Evolutionary conservation across 176 grass and related monocot species (phyloP).

Genomic region (Bonia amplexicaulis): DNA sequence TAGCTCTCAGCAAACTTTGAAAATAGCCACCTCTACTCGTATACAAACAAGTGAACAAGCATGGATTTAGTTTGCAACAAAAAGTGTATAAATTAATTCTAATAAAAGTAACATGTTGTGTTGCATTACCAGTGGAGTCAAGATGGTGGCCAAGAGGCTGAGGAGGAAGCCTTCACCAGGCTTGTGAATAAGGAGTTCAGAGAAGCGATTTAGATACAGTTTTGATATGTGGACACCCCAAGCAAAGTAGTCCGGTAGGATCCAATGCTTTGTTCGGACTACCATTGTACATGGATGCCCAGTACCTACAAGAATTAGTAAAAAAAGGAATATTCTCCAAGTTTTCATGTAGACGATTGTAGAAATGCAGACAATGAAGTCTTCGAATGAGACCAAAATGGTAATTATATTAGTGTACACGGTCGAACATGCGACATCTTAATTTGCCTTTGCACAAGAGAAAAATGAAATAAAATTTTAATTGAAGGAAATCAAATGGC

Average conservation of each 20-base stretch:
- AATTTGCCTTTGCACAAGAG: background rate
- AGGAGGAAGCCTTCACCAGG: slow-evolving; percentile 36
- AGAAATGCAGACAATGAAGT: background rate
- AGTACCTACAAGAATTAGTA: background rate
- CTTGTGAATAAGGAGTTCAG: slow-evolving; percentile 41
- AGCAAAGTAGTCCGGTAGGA: slow-evolving; percentile 28
- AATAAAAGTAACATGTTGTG: background rate
- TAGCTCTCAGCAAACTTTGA: slow-evolving; percentile 61
- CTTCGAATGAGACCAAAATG: background rate
- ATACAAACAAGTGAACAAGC: background rate
- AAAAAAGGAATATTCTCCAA: background rate
- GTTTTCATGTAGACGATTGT: background rate
- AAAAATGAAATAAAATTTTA: background rate
- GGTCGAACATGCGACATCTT: background rate
- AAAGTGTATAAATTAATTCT: background rate
- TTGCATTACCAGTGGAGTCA: slow-evolving; percentile 35
- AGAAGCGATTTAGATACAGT: slow-evolving; percentile 36
- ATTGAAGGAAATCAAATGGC: background rate
- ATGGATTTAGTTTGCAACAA: background rate
- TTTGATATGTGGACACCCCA: slow-evolving; percentile 36
- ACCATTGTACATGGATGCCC: slow-evolving; percentile 40
- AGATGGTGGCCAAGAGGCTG: slow-evolving; percentile 12
- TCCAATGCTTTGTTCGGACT: slow-evolving; percentile 40
- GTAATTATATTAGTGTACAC: background rate
- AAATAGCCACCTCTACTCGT: slow-evolving; percentile 39